Conservation (phyloP, 768 basidiomycete species). For the Boletus tylopilopsis region DNA sequence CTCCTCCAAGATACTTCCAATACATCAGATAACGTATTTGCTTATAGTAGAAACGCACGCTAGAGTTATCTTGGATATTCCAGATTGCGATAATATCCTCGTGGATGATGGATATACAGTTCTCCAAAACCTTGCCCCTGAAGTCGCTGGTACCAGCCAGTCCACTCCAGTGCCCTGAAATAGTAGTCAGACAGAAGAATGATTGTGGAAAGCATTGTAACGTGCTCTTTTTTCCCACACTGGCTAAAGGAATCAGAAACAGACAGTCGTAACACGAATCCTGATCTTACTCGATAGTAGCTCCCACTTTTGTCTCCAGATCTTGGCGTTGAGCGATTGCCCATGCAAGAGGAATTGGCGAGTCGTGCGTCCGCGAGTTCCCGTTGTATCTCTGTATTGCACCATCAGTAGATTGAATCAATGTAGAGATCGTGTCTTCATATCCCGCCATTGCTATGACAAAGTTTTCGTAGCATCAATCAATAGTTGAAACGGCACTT, state of each 20-base stretch:
- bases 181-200: neutral
- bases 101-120: slow-evolving; percentile 2
- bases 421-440: neutral
- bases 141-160: neutral
- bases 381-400: slow-evolving; percentile 1
- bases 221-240: slow-evolving; percentile 1
- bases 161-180: slow-evolving; percentile 1
- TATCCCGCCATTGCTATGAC: too few relatives aligned
- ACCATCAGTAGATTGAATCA: slow-evolving; percentile 4
- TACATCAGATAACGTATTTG: too few relatives aligned
- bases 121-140: too few relatives aligned
- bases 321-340: slow-evolving; percentile 6
- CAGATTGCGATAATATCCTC: slow-evolving; percentile 7
- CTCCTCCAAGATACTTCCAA: slow-evolving; percentile 2
- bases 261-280: neutral
- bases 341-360: slow-evolving; percentile 4
- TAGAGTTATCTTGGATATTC: slow-evolving; percentile 2
- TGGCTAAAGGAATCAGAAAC: neutral
- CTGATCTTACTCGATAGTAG: slow-evolving; percentile 1
- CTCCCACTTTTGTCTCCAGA: neutral
- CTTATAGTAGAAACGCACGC: neutral
- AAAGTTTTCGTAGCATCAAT: too few relatives aligned
- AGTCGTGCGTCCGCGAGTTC: neutral
- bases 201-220: neutral
- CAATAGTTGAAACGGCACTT: too few relatives aligned